A percentile compares a stretch with the other conserved stretches of the same genome.
Evolutionary conservation across 2,329 filamentous ascomycete species (phyloP).

Genomic region (Thermothelomyces thermophilus): DNA sequence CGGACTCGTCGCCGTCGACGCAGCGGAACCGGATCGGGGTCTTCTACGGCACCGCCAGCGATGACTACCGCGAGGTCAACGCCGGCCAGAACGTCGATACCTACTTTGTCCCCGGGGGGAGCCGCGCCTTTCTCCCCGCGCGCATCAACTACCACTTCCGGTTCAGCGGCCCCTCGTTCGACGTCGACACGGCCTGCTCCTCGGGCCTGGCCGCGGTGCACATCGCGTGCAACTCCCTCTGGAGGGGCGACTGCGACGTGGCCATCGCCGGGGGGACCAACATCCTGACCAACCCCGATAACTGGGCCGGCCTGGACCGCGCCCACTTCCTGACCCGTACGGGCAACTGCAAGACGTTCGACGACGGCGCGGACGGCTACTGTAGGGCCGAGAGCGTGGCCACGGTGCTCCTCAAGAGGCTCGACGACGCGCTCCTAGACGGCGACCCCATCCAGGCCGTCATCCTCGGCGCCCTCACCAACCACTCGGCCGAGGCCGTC

Average conservation of each 20-base stretch:
- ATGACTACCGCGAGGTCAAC: slow-evolving; percentile 73
- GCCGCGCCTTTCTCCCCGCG: slow-evolving; percentile 45
- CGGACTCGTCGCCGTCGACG: slow-evolving; percentile 60
- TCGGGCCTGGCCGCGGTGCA: slow-evolving; percentile 26
- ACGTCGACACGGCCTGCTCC: slow-evolving; percentile 29
- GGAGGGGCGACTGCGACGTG: slow-evolving; percentile 10
- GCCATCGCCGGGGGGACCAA: slow-evolving; percentile 31
- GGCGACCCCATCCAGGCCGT: slow-evolving; percentile 48
- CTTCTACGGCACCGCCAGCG: slow-evolving; percentile 69
- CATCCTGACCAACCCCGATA: slow-evolving; percentile 29
- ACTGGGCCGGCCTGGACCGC: slow-evolving; percentile 20
- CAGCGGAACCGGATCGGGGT: slow-evolving; percentile 54
- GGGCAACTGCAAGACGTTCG: slow-evolving; percentile 30
- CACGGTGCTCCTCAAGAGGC: slow-evolving; percentile 39
- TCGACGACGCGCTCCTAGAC: slow-evolving; percentile 40
- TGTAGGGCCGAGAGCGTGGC: slow-evolving; percentile 41
- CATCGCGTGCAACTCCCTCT: slow-evolving; percentile 24
- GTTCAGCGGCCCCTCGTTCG: slow-evolving; percentile 22
- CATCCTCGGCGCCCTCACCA: slow-evolving; percentile 54
- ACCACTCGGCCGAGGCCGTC: slow-evolving; percentile 56
- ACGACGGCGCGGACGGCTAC: slow-evolving; percentile 41
- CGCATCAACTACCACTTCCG: slow-evolving; percentile 37
- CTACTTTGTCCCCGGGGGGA: slow-evolving; percentile 46
- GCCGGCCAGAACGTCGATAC: slow-evolving; percentile 58
- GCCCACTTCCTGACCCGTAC: slow-evolving; percentile 19